Percentiles rank a stretch among this genome's conserved stretches.
Conservation (phyloP, 2,329 filamentous ascomycete genomes). For the Botrytis fragariae region DNA sequence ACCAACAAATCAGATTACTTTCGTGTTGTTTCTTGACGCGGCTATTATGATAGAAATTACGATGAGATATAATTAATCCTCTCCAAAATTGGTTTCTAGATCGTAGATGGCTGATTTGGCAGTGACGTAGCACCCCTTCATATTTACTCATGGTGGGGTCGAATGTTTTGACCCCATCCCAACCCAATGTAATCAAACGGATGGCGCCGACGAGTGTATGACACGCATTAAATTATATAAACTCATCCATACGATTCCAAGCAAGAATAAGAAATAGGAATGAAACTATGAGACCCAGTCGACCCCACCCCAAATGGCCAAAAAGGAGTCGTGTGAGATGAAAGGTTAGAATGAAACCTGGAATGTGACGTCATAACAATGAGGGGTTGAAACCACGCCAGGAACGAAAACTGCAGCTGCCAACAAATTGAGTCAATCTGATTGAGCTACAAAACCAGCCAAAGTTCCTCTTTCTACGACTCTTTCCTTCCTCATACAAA, state of each 20-base stretch:
- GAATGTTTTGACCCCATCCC: not conserved
- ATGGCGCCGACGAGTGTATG: slow-evolving; percentile 7
- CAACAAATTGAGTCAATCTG: slow-evolving; percentile 15
- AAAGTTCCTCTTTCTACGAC: slow-evolving; percentile 22
- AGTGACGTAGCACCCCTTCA: not conserved
- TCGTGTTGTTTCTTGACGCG: not conserved
- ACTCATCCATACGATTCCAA: not conserved
- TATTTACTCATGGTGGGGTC: not conserved
- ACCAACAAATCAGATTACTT: too few relatives aligned
- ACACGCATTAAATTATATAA: not conserved
- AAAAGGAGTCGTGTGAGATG: slow-evolving; percentile 17
- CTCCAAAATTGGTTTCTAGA: not conserved
- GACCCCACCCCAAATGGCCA: not conserved
- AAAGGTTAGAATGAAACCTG: slow-evolving; percentile 7
- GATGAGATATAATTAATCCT: not conserved
- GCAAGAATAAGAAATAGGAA: not conserved
- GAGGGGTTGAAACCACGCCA: slow-evolving; percentile 26
- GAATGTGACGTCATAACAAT: slow-evolving; percentile 17
- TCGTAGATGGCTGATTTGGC: not conserved
- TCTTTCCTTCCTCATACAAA: slow-evolving; percentile 16
- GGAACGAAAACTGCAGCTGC: slow-evolving; percentile 26
- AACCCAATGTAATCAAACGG: not conserved
- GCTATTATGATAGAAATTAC: not conserved
- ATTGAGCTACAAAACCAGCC: slow-evolving; percentile 37
- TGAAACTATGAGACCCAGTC: not conserved